phyloP scores from a whole-genome alignment of 23 red algal species.

The Gracilaria gracilis region DNA sequence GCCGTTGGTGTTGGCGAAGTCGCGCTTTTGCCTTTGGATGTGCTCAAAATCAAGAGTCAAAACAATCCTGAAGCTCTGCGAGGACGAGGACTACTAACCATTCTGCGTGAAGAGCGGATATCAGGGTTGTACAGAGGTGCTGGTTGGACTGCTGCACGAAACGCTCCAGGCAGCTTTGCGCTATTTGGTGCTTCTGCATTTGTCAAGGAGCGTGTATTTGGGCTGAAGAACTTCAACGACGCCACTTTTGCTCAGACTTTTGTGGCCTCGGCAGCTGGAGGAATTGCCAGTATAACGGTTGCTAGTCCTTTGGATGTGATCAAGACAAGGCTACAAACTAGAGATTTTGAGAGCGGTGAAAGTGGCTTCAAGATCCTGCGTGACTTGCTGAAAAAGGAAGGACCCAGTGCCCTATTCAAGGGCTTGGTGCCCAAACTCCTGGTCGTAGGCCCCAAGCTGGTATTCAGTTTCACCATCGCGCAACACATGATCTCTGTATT shows the following conservation, averaged over 20 bases:
- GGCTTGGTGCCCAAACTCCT: slow-evolving; percentile 80
- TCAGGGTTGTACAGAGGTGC: slow-evolving; percentile 79
- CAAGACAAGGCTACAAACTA: slow-evolving; percentile 76
- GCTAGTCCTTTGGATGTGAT: slow-evolving; percentile 78
- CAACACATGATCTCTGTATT: slow-evolving; percentile 74
- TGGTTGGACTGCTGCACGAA: slow-evolving; percentile 79
- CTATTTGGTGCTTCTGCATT: slow-evolving; percentile 77
- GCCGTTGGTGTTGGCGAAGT: slow-evolving; percentile 77
- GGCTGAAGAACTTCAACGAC: slow-evolving; percentile 74
- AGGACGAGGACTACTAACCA: slow-evolving; percentile 62
- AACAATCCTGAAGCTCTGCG: slow-evolving; percentile 74
- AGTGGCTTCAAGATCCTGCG: slow-evolving; percentile 58
- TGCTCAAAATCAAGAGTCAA: slow-evolving; percentile 83
- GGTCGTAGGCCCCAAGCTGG: slow-evolving; percentile 76
- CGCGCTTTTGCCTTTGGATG: slow-evolving; percentile 81
- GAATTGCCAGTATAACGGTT: slow-evolving; percentile 76
- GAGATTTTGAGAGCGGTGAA: slow-evolving; percentile 68
- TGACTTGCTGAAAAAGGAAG: slow-evolving; percentile 70
- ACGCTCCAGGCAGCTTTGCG: slow-evolving; percentile 78
- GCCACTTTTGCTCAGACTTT: slow-evolving; percentile 79
- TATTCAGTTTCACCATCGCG: slow-evolving; percentile 80
- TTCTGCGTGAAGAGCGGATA: slow-evolving; percentile 62
- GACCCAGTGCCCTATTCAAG: slow-evolving; percentile 72
- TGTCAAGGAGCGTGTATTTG: slow-evolving; percentile 78
- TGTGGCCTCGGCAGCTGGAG: slow-evolving; percentile 68